phyloP scores from a whole-genome alignment of 495 filamentous ascomycete genomes.

The Neurospora sp. region DNA sequence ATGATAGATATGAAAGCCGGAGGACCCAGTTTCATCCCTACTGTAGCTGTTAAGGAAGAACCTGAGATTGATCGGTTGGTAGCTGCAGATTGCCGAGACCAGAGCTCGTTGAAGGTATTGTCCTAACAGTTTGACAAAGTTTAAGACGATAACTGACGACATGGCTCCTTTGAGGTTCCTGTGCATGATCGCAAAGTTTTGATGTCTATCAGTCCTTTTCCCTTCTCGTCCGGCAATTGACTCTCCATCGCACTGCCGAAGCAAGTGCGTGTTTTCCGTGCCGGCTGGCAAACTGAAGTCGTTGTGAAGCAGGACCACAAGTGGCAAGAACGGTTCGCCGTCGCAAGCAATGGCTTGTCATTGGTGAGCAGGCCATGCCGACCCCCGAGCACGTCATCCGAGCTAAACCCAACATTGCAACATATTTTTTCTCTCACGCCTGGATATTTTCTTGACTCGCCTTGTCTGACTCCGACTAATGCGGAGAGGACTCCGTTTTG shows the following conservation, averaged over 20 bases:
- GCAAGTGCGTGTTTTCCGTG: background rate
- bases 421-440: background rate
- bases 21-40: background rate
- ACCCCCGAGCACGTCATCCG: slow-evolving; percentile 36
- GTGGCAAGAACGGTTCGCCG: background rate
- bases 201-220: background rate
- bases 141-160: background rate
- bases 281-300: background rate
- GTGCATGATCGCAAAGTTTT: background rate
- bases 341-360: background rate
- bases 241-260: background rate
- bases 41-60: background rate
- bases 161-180: background rate
- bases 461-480: background rate
- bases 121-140: background rate
- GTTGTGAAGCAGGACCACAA: background rate
- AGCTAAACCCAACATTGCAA: slow-evolving; percentile 21
- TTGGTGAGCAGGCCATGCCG: background rate
- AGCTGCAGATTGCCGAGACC: background rate
- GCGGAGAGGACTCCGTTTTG: background rate
- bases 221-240: background rate
- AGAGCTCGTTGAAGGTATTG: background rate
- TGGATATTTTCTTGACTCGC: background rate
- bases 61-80: background rate
- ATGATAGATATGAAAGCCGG: background rate